Percentiles rank a stretch among this genome's conserved stretches.
These are phyloP conservation scores for Russula dissimulans DNA, from an alignment of 768 basidiomycete genomes.

Conservation along the genomic window DNA sequence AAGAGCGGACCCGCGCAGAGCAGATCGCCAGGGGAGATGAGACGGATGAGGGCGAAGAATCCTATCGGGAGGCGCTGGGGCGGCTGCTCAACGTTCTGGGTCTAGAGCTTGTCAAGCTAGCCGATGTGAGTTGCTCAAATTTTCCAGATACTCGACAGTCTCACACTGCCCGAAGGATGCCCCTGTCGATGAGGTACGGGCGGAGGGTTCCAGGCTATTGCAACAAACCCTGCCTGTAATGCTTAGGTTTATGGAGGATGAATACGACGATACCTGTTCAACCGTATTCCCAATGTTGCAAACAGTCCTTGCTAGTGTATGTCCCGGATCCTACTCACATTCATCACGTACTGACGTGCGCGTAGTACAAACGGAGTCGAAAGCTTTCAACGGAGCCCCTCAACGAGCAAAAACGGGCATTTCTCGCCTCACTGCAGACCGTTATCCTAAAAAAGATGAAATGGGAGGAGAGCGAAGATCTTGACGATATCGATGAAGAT, in stretches of 20 bases:
- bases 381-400: slow-evolving; percentile 53
- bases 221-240: slow-evolving; percentile 67
- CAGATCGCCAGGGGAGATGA: slow-evolving; percentile 57
- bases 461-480: slow-evolving; percentile 77
- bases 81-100: slow-evolving; percentile 76
- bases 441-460: slow-evolving; percentile 83
- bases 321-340: slow-evolving; percentile 25
- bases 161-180: slow-evolving; percentile 39
- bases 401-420: slow-evolving; percentile 59
- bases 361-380: slow-evolving; percentile 73
- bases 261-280: slow-evolving; percentile 80
- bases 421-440: slow-evolving; percentile 68
- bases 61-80: slow-evolving; percentile 82
- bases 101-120: slow-evolving; percentile 70
- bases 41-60: slow-evolving; percentile 81
- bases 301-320: slow-evolving; percentile 61
- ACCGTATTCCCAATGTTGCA: slow-evolving; percentile 79
- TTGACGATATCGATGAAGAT: slow-evolving; percentile 81
- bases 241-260: slow-evolving; percentile 83
- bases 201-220: slow-evolving; percentile 57
- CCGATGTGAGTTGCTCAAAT: slow-evolving; percentile 48
- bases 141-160: slow-evolving; percentile 3
- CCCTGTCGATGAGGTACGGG: slow-evolving; percentile 46
- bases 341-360: not conserved
- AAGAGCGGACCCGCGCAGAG: slow-evolving; percentile 61